These are phyloP conservation scores for Cichorium intybus DNA, from an alignment of 140 eudicot genomes.

Conservation along the genomic window DNA sequence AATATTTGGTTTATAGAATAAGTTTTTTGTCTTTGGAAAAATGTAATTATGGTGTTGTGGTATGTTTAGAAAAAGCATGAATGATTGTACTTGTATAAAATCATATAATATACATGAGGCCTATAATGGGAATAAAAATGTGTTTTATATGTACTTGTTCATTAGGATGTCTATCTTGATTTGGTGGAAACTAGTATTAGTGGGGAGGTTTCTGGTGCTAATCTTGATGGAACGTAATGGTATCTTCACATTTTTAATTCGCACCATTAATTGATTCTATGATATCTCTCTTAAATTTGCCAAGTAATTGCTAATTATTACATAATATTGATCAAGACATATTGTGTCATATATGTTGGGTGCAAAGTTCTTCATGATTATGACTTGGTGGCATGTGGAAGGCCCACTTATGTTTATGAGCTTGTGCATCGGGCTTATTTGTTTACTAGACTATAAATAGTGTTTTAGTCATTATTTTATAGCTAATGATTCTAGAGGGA, in stretches of 20 bases:
- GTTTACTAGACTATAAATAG: no score
- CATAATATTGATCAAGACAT: not conserved
- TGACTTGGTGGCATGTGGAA: no score
- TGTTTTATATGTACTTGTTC: constrained; percentile 16
- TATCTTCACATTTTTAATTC: constrained; percentile 26
- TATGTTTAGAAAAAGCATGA: constrained; percentile 18
- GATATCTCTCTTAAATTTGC: not conserved
- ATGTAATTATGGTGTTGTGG: constrained; percentile 43
- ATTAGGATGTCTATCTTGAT: constrained; percentile 20
- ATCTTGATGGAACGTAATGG: constrained; percentile 33
- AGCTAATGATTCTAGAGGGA: no score
- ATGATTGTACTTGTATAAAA: constrained; percentile 29
- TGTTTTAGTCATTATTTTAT: no score
- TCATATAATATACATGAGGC: constrained; percentile 18
- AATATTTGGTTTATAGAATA: constrained; percentile 31
- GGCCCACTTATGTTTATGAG: no score
- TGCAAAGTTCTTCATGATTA: no score
- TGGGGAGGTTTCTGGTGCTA: constrained; percentile 29
- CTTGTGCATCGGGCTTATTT: no score
- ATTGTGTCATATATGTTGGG: not conserved
- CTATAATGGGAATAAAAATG: constrained; percentile 22
- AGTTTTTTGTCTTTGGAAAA: constrained; percentile 5
- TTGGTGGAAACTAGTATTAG: constrained; percentile 24
- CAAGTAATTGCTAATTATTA: not conserved
- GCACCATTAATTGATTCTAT: constrained; percentile 1